Base-by-base conservation (phyloP, 495 filamentous ascomycete genomes). In the Aspergillus bridgeri region DNA sequence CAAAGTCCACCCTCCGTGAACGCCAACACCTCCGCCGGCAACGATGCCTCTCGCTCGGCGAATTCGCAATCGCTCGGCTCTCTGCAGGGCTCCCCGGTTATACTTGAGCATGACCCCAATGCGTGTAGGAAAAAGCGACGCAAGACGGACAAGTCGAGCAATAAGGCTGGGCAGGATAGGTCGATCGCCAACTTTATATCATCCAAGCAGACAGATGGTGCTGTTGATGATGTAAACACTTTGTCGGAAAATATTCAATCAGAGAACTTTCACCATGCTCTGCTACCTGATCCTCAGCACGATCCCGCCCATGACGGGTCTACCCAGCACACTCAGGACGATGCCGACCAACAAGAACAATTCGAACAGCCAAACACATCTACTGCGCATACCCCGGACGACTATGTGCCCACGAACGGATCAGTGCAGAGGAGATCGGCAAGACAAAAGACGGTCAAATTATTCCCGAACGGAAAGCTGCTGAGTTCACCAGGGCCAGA, bases 381-480 rank as follows among this genome's bases (percentile, higher is more conserved):
- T 9, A 47, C 2, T 24, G 2, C 15, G 5, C 13, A n/a, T 33
- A 11, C 42, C 6, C 3, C 24, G 17, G 22, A 3, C 21, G n/a
- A 50, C 17, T 29, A 22, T 46, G 5, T 3, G 0, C 1, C 33
- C 9, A 17, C 27, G 20, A 54, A 46, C 11, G 42, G 47, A 17
- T 13, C 7, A 19, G 27, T 53, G 57, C 50, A 58, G 48, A 58
- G 47, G 15, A 63, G 18, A 43, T 51, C 56, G 0, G 43, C 65
- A 17, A 59, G 68, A 18, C 74, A 71, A 52, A 84, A 81, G 62
- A 75, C 75, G n/a, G 63, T 86, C 19, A 80, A 76, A 60, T 59
- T 86, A 19, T 81, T 80, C 60, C 57, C 74, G 1, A 83, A 83
- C 60, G 84, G 83, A n/a, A 81, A 78, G 50, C 70, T 86, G 19